These are phyloP conservation scores for Calocybe gangraenosa DNA, from an alignment of 768 basidiomycete species.

Conservation along the genomic window DNA sequence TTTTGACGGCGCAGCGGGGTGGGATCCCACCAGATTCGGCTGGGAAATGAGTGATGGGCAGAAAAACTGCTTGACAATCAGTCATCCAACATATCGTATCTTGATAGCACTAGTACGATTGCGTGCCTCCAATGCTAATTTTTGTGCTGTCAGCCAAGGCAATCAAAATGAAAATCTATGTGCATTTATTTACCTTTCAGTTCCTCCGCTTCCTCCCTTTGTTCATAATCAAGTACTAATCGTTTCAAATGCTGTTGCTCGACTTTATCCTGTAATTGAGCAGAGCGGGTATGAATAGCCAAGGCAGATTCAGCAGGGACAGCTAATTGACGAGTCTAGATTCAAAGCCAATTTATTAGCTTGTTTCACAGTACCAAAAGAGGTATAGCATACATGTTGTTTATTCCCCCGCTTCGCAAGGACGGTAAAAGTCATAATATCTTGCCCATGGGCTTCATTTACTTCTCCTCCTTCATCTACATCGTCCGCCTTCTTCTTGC, in stretches of 20 bases:
- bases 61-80: neutral
- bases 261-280: conserved; percentile 90
- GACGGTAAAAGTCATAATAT: conserved; percentile 88
- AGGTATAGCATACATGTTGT: conserved; percentile 58
- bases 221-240: conserved; percentile 89
- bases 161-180: neutral
- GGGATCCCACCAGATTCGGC: neutral
- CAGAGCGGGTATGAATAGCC: conserved; percentile 85
- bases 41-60: neutral
- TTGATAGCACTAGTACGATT: conserved; percentile 67
- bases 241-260: conserved; percentile 97
- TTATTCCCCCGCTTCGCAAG: conserved; percentile 92
- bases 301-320: conserved; percentile 86
- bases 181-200: conserved; percentile 51
- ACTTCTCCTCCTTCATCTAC: conserved; percentile 45
- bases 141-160: neutral
- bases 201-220: conserved; percentile 83
- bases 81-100: conserved; percentile 68
- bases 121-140: conserved; percentile 63
- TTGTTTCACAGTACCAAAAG: neutral
- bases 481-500: conserved; percentile 66
- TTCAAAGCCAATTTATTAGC: conserved; percentile 10
- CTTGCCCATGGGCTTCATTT: conserved; percentile 27
- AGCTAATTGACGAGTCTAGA: conserved; percentile 78
- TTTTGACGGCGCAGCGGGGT: neutral